A percentile compares a stretch with the other conserved stretches of the same genome.
phyloP scores from a whole-genome alignment of 2,329 filamentous ascomycete genomes.

The Zasmidium angulare region DNA sequence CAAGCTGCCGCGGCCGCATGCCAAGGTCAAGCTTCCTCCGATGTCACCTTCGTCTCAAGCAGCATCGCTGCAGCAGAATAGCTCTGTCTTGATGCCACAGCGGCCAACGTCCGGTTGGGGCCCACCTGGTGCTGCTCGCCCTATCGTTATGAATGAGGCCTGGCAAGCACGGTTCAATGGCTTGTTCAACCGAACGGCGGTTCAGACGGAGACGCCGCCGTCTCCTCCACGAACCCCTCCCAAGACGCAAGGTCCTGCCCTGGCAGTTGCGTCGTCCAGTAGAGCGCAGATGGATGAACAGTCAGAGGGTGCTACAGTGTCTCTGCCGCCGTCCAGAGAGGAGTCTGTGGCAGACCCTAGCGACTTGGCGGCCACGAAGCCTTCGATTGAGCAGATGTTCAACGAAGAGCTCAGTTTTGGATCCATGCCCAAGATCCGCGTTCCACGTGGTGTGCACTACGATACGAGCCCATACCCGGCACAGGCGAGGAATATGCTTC shows the following conservation, averaged over 20 bases:
- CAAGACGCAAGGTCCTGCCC: conserved; percentile 47
- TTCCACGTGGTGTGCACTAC: conserved; percentile 31
- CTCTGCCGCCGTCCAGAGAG: conserved; percentile 53
- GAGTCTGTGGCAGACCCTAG: conserved; percentile 35
- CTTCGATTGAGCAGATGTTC: conserved; percentile 43
- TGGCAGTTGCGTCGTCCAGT: conserved; percentile 61
- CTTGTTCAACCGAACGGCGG: conserved; percentile 64
- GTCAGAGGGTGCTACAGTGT: conserved; percentile 66
- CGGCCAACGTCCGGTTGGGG: conserved; percentile 40
- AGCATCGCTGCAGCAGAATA: conserved; percentile 37
- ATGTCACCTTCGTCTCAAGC: conserved; percentile 40
- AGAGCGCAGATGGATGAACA: conserved; percentile 64
- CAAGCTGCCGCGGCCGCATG: conserved; percentile 66
- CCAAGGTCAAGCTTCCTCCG: conserved; percentile 79
- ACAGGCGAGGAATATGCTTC: conserved; percentile 24
- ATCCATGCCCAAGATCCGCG: conserved; percentile 40
- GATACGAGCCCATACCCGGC: conserved; percentile 11
- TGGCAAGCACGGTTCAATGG: conserved; percentile 87
- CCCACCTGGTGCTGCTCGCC: conserved; percentile 42
- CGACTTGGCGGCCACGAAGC: conserved; percentile 40
- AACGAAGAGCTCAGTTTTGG: conserved; percentile 49
- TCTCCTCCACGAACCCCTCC: conserved; percentile 40
- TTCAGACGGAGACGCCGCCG: conserved; percentile 41
- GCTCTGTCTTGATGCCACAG: conserved; percentile 43
- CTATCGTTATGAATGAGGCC: conserved; percentile 49